Evolutionary conservation across 768 basidiomycete genomes (phyloP).

Genomic region (Auricularia sp.): DNA sequence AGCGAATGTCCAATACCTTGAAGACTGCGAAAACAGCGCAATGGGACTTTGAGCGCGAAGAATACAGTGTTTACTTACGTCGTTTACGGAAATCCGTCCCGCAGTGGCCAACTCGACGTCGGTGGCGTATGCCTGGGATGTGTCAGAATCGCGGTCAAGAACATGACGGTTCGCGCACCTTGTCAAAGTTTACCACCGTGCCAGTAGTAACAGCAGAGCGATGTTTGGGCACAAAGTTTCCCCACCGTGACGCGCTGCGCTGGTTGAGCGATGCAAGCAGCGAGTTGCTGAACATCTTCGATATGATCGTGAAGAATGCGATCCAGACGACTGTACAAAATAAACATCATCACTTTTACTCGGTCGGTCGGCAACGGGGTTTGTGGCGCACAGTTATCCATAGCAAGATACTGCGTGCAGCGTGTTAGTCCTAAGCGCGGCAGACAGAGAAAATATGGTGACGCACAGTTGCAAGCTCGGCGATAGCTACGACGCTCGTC

Average conservation of each 20-base stretch:
- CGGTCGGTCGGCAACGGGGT: neutral
- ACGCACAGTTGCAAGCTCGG: neutral
- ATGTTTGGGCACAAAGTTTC: no score
- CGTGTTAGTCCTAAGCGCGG: neutral
- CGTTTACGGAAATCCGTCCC: no score
- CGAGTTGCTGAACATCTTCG: neutral
- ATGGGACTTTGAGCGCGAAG: no score
- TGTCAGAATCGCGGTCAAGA: no score
- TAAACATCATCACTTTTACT: neutral
- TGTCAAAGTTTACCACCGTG: no score
- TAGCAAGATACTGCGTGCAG: neutral
- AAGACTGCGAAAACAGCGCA: no score
- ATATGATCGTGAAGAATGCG: neutral
- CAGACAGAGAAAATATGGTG: neutral
- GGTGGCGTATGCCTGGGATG: no score
- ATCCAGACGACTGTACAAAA: neutral
- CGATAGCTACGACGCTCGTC: neutral
- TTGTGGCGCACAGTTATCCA: neutral
- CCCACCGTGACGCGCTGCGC: neutral
- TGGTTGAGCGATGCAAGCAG: neutral
- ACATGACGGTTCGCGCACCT: no score
- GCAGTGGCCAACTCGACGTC: no score
- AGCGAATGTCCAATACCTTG: no score
- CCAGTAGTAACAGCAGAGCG: no score
- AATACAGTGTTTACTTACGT: no score